phyloP scores from a whole-genome alignment of 257 asterid species.

The Solanum appendiculatum region DNA sequence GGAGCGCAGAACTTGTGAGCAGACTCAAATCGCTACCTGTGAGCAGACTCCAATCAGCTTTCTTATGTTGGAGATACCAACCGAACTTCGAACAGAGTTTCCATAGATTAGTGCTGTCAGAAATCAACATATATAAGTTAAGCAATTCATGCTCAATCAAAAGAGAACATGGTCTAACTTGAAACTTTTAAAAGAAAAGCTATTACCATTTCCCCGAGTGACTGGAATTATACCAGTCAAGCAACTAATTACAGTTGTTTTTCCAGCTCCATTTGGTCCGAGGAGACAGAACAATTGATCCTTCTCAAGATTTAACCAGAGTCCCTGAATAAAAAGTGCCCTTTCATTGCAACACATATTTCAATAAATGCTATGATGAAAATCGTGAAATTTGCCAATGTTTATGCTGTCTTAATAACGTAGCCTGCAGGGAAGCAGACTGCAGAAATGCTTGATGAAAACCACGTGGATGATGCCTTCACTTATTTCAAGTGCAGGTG shows the following conservation, averaged over 20 bases:
- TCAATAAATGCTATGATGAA: neutral
- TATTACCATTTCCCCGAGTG: slow-evolving; percentile 28
- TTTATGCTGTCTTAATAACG: neutral
- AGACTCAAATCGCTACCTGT: slow-evolving; percentile 9
- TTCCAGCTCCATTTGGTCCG: slow-evolving; percentile 43
- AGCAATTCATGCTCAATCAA: neutral
- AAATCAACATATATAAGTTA: neutral
- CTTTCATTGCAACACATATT: neutral
- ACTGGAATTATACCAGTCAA: slow-evolving; percentile 29
- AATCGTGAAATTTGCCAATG: neutral
- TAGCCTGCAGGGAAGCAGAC: neutral
- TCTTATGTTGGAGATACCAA: slow-evolving; percentile 19
- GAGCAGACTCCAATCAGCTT: slow-evolving; percentile 29
- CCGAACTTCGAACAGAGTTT: slow-evolving; percentile 14
- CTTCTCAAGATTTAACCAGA: slow-evolving; percentile 28
- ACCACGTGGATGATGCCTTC: neutral
- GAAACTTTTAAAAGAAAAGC: neutral
- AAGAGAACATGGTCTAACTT: neutral
- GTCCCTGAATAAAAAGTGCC: neutral
- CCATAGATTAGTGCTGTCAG: slow-evolving; percentile 23
- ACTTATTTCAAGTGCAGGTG: neutral
- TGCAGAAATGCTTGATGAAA: neutral
- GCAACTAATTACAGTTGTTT: slow-evolving; percentile 30
- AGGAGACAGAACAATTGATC: slow-evolving; percentile 26
- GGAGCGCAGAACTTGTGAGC: neutral